A percentile compares a stretch with the other conserved stretches of the same genome.
Conservation (phyloP, 176 grass and related monocot genomes). For the Phoenix dactylifera region DNA sequence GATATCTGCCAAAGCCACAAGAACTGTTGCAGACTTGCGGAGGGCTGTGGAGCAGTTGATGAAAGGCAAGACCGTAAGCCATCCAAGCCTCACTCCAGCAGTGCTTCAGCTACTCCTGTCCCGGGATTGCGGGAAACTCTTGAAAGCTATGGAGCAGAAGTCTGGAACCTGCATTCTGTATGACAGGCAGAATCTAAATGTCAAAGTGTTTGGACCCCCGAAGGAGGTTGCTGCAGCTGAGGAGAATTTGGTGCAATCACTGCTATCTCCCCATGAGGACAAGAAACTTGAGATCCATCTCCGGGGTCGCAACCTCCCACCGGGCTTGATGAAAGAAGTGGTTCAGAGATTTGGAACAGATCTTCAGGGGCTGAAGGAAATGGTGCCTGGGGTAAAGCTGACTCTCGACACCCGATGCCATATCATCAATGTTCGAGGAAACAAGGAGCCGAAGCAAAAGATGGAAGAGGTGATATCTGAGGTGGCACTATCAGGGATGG, state of each 20-base stretch:
- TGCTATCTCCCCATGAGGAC: conserved; percentile 44
- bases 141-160: conserved; percentile 62
- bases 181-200: conserved; percentile 57
- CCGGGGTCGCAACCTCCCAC: conserved; percentile 42
- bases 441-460: conserved; percentile 48
- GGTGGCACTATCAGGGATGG: conserved; percentile 23
- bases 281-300: conserved; percentile 52
- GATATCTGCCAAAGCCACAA: conserved; percentile 66
- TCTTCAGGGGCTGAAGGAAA: conserved; percentile 62
- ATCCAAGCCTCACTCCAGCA: conserved; percentile 46
- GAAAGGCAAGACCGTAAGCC: conserved; percentile 75
- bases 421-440: conserved; percentile 57
- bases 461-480: conserved; percentile 53
- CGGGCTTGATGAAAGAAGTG: conserved; percentile 73
- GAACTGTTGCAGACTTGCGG: conserved; percentile 86
- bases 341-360: conserved; percentile 60
- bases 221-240: conserved; percentile 45
- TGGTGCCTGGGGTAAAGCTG: conserved; percentile 34
- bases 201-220: conserved; percentile 57
- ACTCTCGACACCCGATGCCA: conserved; percentile 50
- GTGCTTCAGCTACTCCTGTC: conserved; percentile 57
- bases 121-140: conserved; percentile 45
- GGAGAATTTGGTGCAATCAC: conserved; percentile 53
- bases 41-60: conserved; percentile 62
- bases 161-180: conserved; percentile 67